These are phyloP conservation scores for Bolboschoenus planiculmis DNA, from an alignment of 176 grass and related monocot genomes.

Conservation along the genomic window DNA sequence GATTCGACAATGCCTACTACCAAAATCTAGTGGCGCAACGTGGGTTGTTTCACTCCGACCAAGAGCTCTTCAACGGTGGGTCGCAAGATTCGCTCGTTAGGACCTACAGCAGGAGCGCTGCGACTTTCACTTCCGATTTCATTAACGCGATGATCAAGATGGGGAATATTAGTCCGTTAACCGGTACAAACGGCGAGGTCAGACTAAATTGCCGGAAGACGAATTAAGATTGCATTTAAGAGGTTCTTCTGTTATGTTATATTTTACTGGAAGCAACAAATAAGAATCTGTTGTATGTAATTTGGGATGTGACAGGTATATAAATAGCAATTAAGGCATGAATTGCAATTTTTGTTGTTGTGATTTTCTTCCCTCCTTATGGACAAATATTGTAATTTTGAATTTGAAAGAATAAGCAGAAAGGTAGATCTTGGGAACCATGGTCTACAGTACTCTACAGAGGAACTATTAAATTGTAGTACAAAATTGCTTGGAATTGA, in stretches of 20 bases:
- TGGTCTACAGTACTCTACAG: neutral
- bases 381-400: constrained; percentile 4
- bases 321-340: neutral
- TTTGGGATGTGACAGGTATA: neutral
- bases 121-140: constrained; percentile 37
- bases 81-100: constrained; percentile 66
- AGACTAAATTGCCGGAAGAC: constrained; percentile 59
- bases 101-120: constrained; percentile 38
- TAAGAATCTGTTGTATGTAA: neutral
- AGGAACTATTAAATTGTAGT: neutral
- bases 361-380: neutral
- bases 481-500: constrained; percentile 14
- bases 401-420: neutral
- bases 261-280: neutral
- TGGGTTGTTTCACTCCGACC: constrained; percentile 74
- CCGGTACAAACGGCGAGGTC: constrained; percentile 46
- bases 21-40: constrained; percentile 37
- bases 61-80: constrained; percentile 81
- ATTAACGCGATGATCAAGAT: constrained; percentile 62
- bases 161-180: constrained; percentile 45
- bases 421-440: constrained; percentile 26
- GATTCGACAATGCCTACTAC: constrained; percentile 83
- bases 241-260: neutral
- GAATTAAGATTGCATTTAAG: constrained; percentile 27
- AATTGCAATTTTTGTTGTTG: too few relatives aligned